Evolutionary conservation across 805 yeast genomes (phyloP).

Genomic region (Cyberlindnera amylophila): DNA sequence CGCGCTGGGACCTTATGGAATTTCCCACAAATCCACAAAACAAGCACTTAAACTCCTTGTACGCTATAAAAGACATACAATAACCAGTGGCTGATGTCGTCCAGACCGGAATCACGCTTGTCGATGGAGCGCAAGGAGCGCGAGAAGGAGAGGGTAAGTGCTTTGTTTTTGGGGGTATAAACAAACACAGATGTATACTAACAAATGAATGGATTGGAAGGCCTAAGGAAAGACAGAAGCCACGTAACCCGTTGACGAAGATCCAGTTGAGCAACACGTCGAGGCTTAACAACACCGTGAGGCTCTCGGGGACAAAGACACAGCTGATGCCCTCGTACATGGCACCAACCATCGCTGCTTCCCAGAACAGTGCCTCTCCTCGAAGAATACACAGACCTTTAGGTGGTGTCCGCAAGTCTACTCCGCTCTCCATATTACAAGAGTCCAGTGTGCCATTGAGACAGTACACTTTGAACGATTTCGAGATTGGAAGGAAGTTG

Average conservation of each 20-base stretch:
- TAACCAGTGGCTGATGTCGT: too few species aligned
- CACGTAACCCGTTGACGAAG: conserved; percentile 26
- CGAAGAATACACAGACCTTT: conserved; percentile 17
- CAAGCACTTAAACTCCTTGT: not conserved
- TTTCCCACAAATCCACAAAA: not conserved
- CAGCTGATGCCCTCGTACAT: conserved; percentile 25
- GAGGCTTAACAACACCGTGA: conserved; percentile 12
- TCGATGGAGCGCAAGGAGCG: conserved; percentile 9
- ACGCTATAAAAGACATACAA: too few species aligned
- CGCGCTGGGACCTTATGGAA: too few species aligned
- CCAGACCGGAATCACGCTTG: conserved; percentile 4
- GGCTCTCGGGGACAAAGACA: conserved; percentile 15
- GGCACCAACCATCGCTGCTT: conserved; percentile 29
- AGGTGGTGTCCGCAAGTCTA: conserved; percentile 15
- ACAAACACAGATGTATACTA: conserved; percentile 1
- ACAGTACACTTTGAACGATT: conserved; percentile 51
- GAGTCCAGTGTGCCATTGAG: conserved; percentile 26
- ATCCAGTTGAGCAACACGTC: conserved; percentile 21
- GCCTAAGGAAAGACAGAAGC: conserved; percentile 10
- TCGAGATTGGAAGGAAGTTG: conserved; percentile 80
- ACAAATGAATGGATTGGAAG: conserved; percentile 13
- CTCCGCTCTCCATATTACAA: conserved; percentile 25
- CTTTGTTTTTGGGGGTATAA: not conserved
- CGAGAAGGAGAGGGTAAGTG: conserved; percentile 11
- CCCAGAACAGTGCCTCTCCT: conserved; percentile 23